Evolutionary conservation across 2,329 filamentous ascomycete species (phyloP), one percentile per base, ranked within the genome.

Genomic region (Pseudogymnoascus sp.): DNA sequence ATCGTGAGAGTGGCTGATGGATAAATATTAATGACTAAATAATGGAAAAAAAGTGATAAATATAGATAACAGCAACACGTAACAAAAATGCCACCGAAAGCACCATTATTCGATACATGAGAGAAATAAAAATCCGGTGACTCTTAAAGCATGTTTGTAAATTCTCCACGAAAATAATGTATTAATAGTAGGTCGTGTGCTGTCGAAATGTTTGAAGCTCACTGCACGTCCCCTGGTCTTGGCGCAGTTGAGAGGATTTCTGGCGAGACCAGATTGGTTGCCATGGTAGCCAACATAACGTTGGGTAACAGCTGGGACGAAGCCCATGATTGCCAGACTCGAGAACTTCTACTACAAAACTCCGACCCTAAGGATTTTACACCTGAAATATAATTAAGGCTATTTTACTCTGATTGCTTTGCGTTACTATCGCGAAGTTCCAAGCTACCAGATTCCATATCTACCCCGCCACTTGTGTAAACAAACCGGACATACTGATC

Each of bases 401-500:
- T 16, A 53, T 16, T 28, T 14, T 31, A 12, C 14, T 16, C 14
- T 31, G 46, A 49, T 3, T 31, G 23, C 7, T 28, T 31, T 16
- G 25, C 25, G 7, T 31, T 53, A 16, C 14, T 31, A 16, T 11
- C 23, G 14, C 46, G 46, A 7, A 53, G 6, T 8, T 9, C n/a
- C 23, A 53, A 53, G 23, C 8, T 16, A 31, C 46, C 7, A 11
- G 7, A 31, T 16, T 16, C 25, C 8, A 31, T 9, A 53, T 16
- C 25, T 28, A 53, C 46, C 46, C 43, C 46, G 23, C 46, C 46
- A 31, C 31, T 31, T 53, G 46, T 53, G 46, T 53, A 53, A 53
- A 53, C 46, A 53, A 2, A 84, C 0, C 70, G 49, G 2, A 76
- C 68, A 62, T 75, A 75, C 62, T 84, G 70, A 37, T 79, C 76